Conservation (phyloP, 805 yeast genomes). For the Lachancea kluyveri region DNA sequence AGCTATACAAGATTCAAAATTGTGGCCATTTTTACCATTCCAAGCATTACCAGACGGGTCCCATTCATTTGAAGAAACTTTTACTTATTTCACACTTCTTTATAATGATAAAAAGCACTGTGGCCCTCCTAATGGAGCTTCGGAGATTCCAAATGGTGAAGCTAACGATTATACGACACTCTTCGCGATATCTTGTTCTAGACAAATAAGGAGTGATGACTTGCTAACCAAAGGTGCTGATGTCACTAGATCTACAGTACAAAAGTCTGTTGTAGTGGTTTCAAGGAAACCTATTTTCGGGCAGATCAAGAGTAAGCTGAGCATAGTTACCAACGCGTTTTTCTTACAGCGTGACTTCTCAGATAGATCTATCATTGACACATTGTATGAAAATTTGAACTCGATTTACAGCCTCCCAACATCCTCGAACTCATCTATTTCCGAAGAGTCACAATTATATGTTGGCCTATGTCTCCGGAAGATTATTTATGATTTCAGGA, state of each 20-base stretch:
- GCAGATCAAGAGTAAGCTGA: constrained; percentile 82
- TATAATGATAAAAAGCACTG: constrained; percentile 47
- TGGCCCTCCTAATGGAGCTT: constrained; percentile 34
- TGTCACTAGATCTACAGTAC: constrained; percentile 80
- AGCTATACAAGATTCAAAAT: constrained; percentile 25
- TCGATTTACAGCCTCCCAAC: constrained; percentile 34
- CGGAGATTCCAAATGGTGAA: constrained; percentile 32
- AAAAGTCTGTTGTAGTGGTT: constrained; percentile 85
- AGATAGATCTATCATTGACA: constrained; percentile 61
- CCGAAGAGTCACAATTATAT: constrained; percentile 52
- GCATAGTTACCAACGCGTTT: constrained; percentile 81
- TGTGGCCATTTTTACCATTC: constrained; percentile 88
- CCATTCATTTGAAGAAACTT: constrained; percentile 88
- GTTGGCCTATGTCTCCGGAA: constrained; percentile 70
- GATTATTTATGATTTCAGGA: constrained; percentile 51
- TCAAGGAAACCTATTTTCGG: constrained; percentile 81
- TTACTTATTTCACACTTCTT: constrained; percentile 79
- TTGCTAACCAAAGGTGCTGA: constrained; percentile 52
- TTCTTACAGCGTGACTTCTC: constrained; percentile 75
- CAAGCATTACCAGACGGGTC: constrained; percentile 96
- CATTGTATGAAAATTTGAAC: constrained; percentile 62
- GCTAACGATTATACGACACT: constrained; percentile 47
- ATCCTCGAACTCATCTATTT: constrained; percentile 14
- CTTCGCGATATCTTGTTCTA: constrained; percentile 92
- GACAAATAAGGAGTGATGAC: constrained; percentile 66